A percentile compares a stretch with the other conserved stretches of the same genome.
Conservation (phyloP, 306 rosid species). For the Cyamopsis tetragonoloba region DNA sequence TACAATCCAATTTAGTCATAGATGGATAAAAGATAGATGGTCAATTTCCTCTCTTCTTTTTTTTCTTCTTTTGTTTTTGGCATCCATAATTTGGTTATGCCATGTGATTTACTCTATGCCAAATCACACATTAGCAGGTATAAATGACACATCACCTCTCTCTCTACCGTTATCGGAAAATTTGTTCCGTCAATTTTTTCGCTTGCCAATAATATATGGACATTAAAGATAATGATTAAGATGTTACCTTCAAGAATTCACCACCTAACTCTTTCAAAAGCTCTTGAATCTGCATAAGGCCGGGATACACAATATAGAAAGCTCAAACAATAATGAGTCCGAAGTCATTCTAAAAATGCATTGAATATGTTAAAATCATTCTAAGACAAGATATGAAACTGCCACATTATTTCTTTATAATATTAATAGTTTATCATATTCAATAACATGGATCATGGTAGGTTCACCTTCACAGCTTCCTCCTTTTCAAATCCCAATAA, state of each 20-base stretch:
- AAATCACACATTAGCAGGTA: too few species aligned
- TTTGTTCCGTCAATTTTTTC: background rate
- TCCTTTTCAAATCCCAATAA: constrained; percentile 75
- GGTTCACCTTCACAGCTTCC: constrained; percentile 64
- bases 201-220: background rate
- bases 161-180: background rate
- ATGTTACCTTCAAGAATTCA: constrained; percentile 74
- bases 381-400: background rate
- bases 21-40: background rate
- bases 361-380: background rate
- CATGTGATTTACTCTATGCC: background rate
- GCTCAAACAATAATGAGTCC: constrained; percentile 7
- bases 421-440: constrained; percentile 15
- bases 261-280: constrained; percentile 80
- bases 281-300: constrained; percentile 66
- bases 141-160: too few species aligned
- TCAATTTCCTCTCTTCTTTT: background rate
- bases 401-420: background rate
- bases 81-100: background rate
- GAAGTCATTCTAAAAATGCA: background rate
- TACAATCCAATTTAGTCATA: background rate
- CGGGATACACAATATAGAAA: constrained; percentile 21
- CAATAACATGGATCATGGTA: constrained; percentile 4
- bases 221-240: constrained; percentile 1
- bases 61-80: background rate